These are phyloP conservation scores for Ambrosia artemisiifolia DNA, from an alignment of 129 eudicot genomes.

Conservation along the genomic window DNA sequence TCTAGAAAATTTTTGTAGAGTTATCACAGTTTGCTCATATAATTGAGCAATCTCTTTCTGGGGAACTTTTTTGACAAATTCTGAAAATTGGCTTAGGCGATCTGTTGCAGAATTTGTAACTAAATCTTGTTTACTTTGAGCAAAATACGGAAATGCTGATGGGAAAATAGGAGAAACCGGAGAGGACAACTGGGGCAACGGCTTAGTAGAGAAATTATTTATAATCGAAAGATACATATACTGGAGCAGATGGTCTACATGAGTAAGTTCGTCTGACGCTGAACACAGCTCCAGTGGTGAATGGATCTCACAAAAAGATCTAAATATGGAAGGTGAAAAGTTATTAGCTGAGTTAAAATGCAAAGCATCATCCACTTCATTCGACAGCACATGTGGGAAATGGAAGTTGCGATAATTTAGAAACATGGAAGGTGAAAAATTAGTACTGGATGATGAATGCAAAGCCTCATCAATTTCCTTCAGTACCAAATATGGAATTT, in stretches of 20 bases:
- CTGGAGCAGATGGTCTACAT: constrained; percentile 10
- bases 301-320: not conserved
- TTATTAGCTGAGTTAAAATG: not conserved
- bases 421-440: too few species aligned
- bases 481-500: too few species aligned
- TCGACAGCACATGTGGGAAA: too few species aligned
- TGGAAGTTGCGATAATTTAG: too few species aligned
- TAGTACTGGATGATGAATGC: not conserved
- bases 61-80: not conserved
- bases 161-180: not conserved
- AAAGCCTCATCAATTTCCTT: not conserved
- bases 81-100: too few species aligned
- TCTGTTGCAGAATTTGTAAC: too few species aligned
- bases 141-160: too few species aligned
- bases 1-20: not conserved
- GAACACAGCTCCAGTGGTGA: not conserved
- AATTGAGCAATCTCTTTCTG: not conserved
- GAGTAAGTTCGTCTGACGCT: not conserved
- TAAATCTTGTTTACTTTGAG: too few species aligned
- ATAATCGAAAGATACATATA: constrained; percentile 5
- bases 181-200: too few species aligned
- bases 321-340: not conserved
- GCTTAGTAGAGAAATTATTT: too few species aligned
- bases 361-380: too few species aligned
- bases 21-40: not conserved